Evolutionary conservation across 805 yeast genomes (phyloP).

Genomic region (Priceomyces castillae): DNA sequence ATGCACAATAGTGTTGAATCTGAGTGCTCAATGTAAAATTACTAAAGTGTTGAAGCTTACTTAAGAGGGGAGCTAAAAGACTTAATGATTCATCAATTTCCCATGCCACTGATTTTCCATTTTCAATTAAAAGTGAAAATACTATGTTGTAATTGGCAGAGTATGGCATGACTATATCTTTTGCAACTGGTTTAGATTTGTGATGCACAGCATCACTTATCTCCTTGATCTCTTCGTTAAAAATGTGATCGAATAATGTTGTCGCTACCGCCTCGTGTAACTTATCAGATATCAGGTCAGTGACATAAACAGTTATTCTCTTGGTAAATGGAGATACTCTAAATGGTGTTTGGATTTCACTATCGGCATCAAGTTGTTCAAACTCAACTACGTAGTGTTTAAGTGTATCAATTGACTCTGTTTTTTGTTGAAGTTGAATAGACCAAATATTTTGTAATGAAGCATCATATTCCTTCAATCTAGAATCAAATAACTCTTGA

Average conservation of each 20-base stretch:
- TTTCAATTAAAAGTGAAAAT: constrained; percentile 70
- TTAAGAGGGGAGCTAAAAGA: constrained; percentile 55
- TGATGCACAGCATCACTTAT: constrained; percentile 18
- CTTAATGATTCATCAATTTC: constrained; percentile 56
- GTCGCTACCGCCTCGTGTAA: constrained; percentile 36
- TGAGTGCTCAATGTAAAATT: constrained; percentile 79
- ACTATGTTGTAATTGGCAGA: constrained; percentile 73
- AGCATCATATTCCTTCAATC: constrained; percentile 21
- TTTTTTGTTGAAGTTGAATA: constrained; percentile 15
- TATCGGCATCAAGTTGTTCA: constrained; percentile 6
- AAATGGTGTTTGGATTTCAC: constrained; percentile 1
- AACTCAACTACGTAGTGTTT: constrained; percentile 40
- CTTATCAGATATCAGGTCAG: constrained; percentile 23
- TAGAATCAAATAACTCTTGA: constrained; percentile 35
- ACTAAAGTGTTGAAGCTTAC: constrained; percentile 51
- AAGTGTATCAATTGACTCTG: neutral
- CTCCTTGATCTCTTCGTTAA: constrained; percentile 35
- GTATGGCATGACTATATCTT: constrained; percentile 48
- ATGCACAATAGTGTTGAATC: constrained; percentile 62
- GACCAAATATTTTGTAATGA: constrained; percentile 28
- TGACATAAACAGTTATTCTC: constrained; percentile 26
- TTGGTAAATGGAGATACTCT: constrained; percentile 39
- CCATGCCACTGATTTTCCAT: constrained; percentile 69
- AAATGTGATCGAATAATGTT: constrained; percentile 38
- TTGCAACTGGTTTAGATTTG: constrained; percentile 10